These are phyloP conservation scores for Moesziomyces sp. DNA, from an alignment of 1,284 basidiomycete genomes.

Conservation along the genomic window DNA sequence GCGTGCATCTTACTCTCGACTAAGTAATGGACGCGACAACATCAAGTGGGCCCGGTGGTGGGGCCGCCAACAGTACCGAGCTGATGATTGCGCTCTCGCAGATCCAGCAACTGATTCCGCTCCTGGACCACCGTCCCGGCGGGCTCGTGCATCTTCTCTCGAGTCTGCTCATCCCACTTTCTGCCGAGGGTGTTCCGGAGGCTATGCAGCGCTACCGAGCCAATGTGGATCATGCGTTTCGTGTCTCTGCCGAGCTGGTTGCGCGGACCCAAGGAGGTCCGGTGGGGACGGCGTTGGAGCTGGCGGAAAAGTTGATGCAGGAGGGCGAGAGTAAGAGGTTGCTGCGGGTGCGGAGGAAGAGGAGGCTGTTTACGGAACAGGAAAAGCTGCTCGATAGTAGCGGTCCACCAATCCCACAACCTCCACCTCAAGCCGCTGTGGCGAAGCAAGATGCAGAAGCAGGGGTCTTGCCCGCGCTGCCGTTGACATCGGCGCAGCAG, in stretches of 20 bases:
- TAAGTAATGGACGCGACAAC: too few species aligned
- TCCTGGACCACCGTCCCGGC: slow-evolving; percentile 41
- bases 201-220: slow-evolving; percentile 31
- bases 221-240: slow-evolving; percentile 43
- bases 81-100: slow-evolving; percentile 47
- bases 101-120: slow-evolving; percentile 43
- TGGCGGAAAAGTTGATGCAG: slow-evolving; percentile 30
- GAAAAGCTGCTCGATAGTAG: slow-evolving; percentile 30
- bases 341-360: slow-evolving; percentile 32
- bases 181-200: slow-evolving; percentile 4
- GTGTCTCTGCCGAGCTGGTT: slow-evolving; percentile 24
- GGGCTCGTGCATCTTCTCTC: slow-evolving; percentile 32
- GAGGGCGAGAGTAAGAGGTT: slow-evolving; percentile 16
- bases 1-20: too few species aligned
- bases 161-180: slow-evolving; percentile 25
- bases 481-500: slow-evolving; percentile 1
- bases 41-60: too few species aligned
- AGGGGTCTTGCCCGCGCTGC: slow-evolving; percentile 15
- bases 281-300: slow-evolving; percentile 21
- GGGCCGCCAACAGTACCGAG: slow-evolving; percentile 31
- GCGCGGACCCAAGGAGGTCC: slow-evolving; percentile 14
- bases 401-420: slow-evolving; percentile 9
- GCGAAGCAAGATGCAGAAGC: not conserved
- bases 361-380: slow-evolving; percentile 34
- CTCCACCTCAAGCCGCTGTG: not conserved